Base-by-base conservation (phyloP, 805 yeast species). In the Torulaspora delbrueckii region DNA sequence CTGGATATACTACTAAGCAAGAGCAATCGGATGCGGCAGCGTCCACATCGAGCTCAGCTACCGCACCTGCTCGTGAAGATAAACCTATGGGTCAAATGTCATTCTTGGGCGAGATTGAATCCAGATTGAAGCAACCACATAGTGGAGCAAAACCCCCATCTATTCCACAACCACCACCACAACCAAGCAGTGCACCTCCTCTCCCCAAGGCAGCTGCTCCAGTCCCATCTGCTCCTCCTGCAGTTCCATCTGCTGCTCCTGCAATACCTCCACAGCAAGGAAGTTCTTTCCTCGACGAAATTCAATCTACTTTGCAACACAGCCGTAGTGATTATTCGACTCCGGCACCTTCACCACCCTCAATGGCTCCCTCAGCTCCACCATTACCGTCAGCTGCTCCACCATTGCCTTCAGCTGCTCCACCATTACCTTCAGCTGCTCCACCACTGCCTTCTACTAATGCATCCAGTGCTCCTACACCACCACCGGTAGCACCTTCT, bases 101-200 rank as follows among this genome's bases (percentile, higher is more conserved):
- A n/a, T 61, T 63, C 40, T 41, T 63, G 26, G 53, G 55, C 32
- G 67, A 63, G 44, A 63, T 63, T 23, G 55, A 58, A 40, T 58
- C 66, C 26, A 59, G 54, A 32, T 40, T 55, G 43, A 58, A 52
- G 25, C 41, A 35, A 10, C 56, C 44, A 19, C 42, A 39, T n/a
- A 18, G 28, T n/a, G 30, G 40, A 19, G 24, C 34, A 8, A 46
- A 52, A 16, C 31, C 28, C 12, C 9, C 54, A 5, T 43, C 53
- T 7, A 32, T 49, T 14, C 34, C 34, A 14, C 34, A 13, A 16
- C 12, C 34, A 9, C 19, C 34, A 9, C 32, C 48, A 9, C 53
- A 57, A 18, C 43, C 56, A 16, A 27, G 53, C 8, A 51, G 60
- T 13, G 47, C 57, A 7, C 55, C 61, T 18, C 25, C 53, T n/a